phyloP scores from a whole-genome alignment of 139 green algal genomes.

The Raphidocelis subcapitata region DNA sequence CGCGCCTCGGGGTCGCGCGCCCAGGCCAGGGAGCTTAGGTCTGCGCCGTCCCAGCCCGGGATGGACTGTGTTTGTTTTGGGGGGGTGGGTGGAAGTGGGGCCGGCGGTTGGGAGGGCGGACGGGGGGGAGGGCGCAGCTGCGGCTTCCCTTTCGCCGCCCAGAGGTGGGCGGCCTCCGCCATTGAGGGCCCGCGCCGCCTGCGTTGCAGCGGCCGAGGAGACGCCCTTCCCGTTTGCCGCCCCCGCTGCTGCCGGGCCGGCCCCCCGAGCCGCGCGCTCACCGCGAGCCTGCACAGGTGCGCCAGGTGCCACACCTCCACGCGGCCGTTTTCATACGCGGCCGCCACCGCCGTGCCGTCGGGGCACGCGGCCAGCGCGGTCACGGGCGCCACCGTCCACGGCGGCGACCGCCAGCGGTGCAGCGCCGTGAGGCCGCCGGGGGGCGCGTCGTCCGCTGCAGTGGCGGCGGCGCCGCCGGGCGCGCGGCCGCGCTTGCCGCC shows the following conservation, averaged over 20 bases:
- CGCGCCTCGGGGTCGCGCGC: slow-evolving; percentile 38
- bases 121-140: too few species aligned
- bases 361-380: slow-evolving; percentile 65
- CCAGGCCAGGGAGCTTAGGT: slow-evolving; percentile 72
- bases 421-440: slow-evolving; percentile 56
- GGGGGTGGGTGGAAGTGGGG: too few species aligned
- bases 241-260: too few species aligned
- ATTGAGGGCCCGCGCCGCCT: too few species aligned
- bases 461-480: neutral
- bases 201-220: too few species aligned
- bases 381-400: slow-evolving; percentile 75
- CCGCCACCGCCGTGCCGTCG: slow-evolving; percentile 68
- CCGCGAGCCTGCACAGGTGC: slow-evolving; percentile 52
- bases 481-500: neutral
- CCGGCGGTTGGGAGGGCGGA: too few species aligned
- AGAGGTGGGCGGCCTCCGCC: too few species aligned
- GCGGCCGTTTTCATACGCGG: slow-evolving; percentile 75
- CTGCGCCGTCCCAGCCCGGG: slow-evolving; percentile 50
- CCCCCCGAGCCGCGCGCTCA: slow-evolving; percentile 5
- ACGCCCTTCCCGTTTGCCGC: too few species aligned
- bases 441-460: neutral
- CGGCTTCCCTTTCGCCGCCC: too few species aligned
- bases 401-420: slow-evolving; percentile 72
- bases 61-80: slow-evolving; percentile 60
- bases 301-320: slow-evolving; percentile 84